Evolutionary conservation across 2,329 filamentous ascomycete species (phyloP).

Genomic region (Aspergillus pseudonomiae): DNA sequence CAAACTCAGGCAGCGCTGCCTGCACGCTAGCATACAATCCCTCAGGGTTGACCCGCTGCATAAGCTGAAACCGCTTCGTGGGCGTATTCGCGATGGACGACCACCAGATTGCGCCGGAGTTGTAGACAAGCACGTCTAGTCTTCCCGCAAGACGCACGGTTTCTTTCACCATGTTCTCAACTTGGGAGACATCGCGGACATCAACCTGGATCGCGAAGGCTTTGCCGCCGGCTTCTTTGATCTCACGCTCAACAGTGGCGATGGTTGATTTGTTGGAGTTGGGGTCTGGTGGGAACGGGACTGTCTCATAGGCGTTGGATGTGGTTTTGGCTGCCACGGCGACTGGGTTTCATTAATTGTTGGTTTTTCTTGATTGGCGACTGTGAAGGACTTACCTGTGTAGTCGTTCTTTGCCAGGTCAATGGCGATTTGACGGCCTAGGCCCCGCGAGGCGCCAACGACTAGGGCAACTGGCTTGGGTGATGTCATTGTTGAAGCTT

Average conservation of each 20-base stretch:
- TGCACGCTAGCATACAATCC: slow-evolving; percentile 76
- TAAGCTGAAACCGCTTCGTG: slow-evolving; percentile 74
- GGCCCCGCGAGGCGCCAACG: slow-evolving; percentile 76
- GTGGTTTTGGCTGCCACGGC: slow-evolving; percentile 77
- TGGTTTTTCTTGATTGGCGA: not conserved
- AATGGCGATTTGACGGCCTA: slow-evolving; percentile 78
- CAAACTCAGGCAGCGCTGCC: slow-evolving; percentile 68
- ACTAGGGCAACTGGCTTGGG: slow-evolving; percentile 64
- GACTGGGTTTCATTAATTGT: slow-evolving; percentile 51
- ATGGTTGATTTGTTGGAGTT: slow-evolving; percentile 77
- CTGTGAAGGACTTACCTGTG: slow-evolving; percentile 54
- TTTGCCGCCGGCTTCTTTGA: slow-evolving; percentile 63
- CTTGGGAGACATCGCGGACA: slow-evolving; percentile 64
- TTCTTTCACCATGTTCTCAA: slow-evolving; percentile 61
- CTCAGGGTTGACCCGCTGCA: slow-evolving; percentile 75
- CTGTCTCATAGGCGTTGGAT: slow-evolving; percentile 60
- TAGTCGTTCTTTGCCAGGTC: slow-evolving; percentile 74
- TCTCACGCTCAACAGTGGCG: slow-evolving; percentile 77
- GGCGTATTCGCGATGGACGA: slow-evolving; percentile 72
- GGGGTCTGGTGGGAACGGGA: slow-evolving; percentile 72
- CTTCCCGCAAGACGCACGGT: slow-evolving; percentile 63
- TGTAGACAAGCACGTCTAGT: slow-evolving; percentile 78
- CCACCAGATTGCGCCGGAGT: slow-evolving; percentile 86
- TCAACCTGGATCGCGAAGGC: slow-evolving; percentile 72
- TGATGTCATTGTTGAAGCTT: slow-evolving; percentile 19